Conservation (phyloP, 116 monocot species). For the Papilionanthe hybrid region DNA sequence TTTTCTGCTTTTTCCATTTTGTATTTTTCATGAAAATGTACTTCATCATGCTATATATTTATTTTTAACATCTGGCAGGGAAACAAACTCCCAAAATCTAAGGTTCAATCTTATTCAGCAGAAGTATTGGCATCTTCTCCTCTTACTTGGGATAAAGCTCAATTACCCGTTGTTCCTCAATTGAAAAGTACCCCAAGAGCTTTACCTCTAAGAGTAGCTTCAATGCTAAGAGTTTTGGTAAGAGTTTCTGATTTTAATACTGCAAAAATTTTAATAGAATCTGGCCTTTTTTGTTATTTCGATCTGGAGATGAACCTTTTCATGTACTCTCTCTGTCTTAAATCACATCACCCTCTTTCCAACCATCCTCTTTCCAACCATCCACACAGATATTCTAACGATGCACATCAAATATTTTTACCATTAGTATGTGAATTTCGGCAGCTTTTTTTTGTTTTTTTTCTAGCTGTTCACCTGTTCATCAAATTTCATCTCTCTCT, state of each 20-base stretch:
- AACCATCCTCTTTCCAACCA: background rate
- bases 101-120: conserved; percentile 42
- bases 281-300: background rate
- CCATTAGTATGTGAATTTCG: background rate
- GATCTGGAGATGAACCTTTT: background rate
- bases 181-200: conserved; percentile 38
- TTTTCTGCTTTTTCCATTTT: background rate
- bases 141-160: conserved; percentile 16
- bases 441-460: background rate
- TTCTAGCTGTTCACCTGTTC: background rate
- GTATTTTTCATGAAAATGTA: background rate
- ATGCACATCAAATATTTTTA: background rate
- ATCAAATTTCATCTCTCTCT: background rate
- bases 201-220: conserved; percentile 63
- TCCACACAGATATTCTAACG: background rate
- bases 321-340: background rate
- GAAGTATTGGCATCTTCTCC: conserved; percentile 69
- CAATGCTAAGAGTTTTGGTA: conserved; percentile 92
- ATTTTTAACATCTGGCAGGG: conserved; percentile 23
- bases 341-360: background rate
- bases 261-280: background rate
- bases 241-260: conserved; percentile 12
- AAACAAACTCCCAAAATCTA: conserved; percentile 43
- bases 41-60: background rate
- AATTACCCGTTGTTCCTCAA: conserved; percentile 54